Conservation (phyloP, 2,329 filamentous ascomycete genomes). For the Cytospora mali region DNA sequence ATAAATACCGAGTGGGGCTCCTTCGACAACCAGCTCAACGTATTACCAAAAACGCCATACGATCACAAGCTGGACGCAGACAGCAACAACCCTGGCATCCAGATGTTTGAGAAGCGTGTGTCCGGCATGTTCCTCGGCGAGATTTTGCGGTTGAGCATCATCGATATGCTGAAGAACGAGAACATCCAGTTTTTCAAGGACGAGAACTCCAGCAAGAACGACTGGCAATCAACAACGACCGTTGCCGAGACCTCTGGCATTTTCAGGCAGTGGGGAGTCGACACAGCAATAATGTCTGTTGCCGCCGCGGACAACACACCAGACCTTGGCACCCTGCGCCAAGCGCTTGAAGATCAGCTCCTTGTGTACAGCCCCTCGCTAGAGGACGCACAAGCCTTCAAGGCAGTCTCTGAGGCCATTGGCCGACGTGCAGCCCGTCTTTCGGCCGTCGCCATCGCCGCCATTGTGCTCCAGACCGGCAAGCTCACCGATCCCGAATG, state of each 20-base stretch:
- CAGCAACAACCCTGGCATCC: slow-evolving; percentile 88
- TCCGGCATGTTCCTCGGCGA: slow-evolving; percentile 98
- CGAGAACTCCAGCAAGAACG: slow-evolving; percentile 71
- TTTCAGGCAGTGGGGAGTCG: slow-evolving; percentile 82
- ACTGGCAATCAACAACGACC: slow-evolving; percentile 68
- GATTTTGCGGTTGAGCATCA: slow-evolving; percentile 77
- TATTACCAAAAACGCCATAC: slow-evolving; percentile 83
- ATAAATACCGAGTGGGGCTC: slow-evolving; percentile 98
- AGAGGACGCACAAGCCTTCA: slow-evolving; percentile 87
- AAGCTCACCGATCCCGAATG: slow-evolving; percentile 61
- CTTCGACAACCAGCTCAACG: slow-evolving; percentile 90
- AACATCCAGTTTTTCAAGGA: slow-evolving; percentile 74
- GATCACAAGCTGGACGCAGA: slow-evolving; percentile 77
- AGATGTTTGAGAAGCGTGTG: slow-evolving; percentile 99
- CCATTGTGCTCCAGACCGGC: slow-evolving; percentile 79
- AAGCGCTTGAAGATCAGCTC: slow-evolving; percentile 75
- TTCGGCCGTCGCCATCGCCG: slow-evolving; percentile 84
- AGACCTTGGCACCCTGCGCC: slow-evolving; percentile 72
- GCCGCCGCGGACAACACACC: slow-evolving; percentile 78
- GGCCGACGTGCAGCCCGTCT: slow-evolving; percentile 87
- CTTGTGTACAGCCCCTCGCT: slow-evolving; percentile 74
- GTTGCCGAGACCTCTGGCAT: slow-evolving; percentile 68
- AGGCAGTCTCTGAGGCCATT: slow-evolving; percentile 78
- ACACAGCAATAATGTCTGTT: slow-evolving; percentile 86
- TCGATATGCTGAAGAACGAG: slow-evolving; percentile 71